Base-by-base conservation (phyloP, 1,139 yeast genomes). In the Hansenula sp. region DNA sequence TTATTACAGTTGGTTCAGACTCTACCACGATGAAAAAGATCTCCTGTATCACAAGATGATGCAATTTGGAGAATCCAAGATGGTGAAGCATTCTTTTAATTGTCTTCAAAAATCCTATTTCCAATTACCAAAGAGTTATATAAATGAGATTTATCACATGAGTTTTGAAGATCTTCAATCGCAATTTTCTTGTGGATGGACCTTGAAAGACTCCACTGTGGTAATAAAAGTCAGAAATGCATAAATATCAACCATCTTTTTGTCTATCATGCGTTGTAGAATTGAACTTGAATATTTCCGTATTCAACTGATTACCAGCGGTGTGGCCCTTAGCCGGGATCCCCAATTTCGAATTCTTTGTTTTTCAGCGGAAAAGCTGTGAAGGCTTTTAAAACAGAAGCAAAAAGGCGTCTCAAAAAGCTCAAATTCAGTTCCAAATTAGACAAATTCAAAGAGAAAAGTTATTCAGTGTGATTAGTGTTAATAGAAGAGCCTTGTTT, bases 1-100 rank as follows among this genome's bases (percentile, higher is more conserved):
- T 49, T 76, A 68, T 53, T 48, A 58, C 35, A 52, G 47, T 7
- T 79, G 84, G 84, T 53, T 68, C 11, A 53, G 49, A 16, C 42
- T 65, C 0, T 74, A 63, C 48, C 64, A 68, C 40, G 45, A 54
- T 8, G 62, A 58, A 30, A 43, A 42, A 18, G 59, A 57, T 25
- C 29, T 42, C 0, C 37, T 53, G 0, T 33, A 70, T 63, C 52
- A 52, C 57, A 30, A 69, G 65, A 54, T 77, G 13, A 76, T 77
- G 81, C 54, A 61, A 24, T 63, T 68, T 49, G 81, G 81, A 0
- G 48, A 66, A 3, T 44, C 55, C 1, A 42, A 40, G 8, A 67
- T 76, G 59, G 43, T 68, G 3, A 42, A 48, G 5, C 53, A 57
- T 25, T 65, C 75, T 42, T 56, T 72, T 1, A 42, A 49, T 10